Percentiles rank a stretch among this genome's conserved stretches.
Conservation (phyloP, 768 basidiomycete genomes). For the Phlebiopsis gigantea region DNA sequence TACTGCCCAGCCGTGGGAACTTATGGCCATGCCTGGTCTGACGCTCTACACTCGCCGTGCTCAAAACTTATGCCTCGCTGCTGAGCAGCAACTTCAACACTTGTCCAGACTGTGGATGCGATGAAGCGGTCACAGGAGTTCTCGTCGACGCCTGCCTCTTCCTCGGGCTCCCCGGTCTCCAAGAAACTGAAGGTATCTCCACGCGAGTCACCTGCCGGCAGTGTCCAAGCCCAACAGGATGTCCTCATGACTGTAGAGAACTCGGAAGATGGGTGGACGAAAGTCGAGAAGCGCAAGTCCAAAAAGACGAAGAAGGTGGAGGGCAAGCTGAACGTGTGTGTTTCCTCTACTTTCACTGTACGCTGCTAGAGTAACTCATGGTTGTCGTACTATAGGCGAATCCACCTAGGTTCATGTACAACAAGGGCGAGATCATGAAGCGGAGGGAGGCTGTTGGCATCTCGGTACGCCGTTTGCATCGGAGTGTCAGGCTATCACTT, state of each 20-base stretch:
- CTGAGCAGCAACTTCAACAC: no score
- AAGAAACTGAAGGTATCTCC: conserved; percentile 19
- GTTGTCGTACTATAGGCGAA: conserved; percentile 32
- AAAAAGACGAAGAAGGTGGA: conserved; percentile 63
- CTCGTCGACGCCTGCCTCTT: background rate
- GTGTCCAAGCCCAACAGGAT: conserved; percentile 1
- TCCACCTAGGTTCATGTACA: conserved; percentile 79
- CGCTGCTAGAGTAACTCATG: conserved; percentile 11
- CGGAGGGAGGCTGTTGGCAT: conserved; percentile 74
- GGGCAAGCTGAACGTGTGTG: conserved; percentile 56
- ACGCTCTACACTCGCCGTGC: no score
- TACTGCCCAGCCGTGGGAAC: no score
- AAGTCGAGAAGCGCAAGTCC: conserved; percentile 64
- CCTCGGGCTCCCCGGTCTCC: conserved; percentile 12
- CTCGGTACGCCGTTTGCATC: conserved; percentile 48
- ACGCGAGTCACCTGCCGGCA: conserved; percentile 10
- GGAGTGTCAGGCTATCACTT: background rate
- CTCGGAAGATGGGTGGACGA: conserved; percentile 51
- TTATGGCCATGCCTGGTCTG: no score
- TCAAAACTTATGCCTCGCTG: no score
- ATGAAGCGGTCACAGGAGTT: conserved; percentile 17
- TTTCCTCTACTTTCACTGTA: conserved; percentile 2
- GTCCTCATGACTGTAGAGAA: background rate
- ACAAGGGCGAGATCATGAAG: conserved; percentile 67
- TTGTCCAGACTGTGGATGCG: no score